These are phyloP conservation scores for Gloeophyllum trabeum DNA, from an alignment of 768 basidiomycete genomes.

Conservation along the genomic window DNA sequence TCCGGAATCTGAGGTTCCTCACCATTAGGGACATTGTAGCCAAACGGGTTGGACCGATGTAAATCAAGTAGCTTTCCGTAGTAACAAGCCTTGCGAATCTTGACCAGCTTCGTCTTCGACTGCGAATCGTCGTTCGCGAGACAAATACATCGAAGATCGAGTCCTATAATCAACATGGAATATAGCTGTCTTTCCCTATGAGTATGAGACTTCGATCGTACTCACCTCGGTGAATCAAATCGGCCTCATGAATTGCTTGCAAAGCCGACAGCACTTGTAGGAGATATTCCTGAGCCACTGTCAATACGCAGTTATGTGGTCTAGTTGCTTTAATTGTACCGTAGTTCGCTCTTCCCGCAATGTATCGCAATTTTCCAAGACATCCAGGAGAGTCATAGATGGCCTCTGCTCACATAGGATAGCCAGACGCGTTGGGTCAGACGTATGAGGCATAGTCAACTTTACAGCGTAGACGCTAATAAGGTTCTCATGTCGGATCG, in stretches of 20 bases:
- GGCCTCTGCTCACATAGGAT: slow-evolving; percentile 69
- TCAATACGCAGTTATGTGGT: too few relatives aligned
- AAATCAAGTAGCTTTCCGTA: slow-evolving; percentile 66
- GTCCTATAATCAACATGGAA: slow-evolving; percentile 25
- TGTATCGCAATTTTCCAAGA: slow-evolving; percentile 67
- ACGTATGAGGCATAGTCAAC: slow-evolving; percentile 37
- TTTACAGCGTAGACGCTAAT: slow-evolving; percentile 58
- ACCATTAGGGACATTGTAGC: slow-evolving; percentile 16
- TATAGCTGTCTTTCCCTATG: background rate
- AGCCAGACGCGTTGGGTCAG: slow-evolving; percentile 39
- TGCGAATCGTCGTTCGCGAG: slow-evolving; percentile 40
- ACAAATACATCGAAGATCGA: slow-evolving; percentile 49
- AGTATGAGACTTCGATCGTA: too few relatives aligned
- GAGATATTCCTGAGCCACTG: slow-evolving; percentile 52
- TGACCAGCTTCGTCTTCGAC: slow-evolving; percentile 52
- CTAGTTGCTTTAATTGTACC: too few relatives aligned
- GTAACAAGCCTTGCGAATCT: slow-evolving; percentile 65
- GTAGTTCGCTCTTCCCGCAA: slow-evolving; percentile 62
- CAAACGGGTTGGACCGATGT: slow-evolving; percentile 78
- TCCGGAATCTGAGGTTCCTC: slow-evolving; percentile 23
- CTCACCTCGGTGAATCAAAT: slow-evolving; percentile 63
- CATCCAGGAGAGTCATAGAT: slow-evolving; percentile 52
- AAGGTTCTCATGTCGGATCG: slow-evolving; percentile 56
- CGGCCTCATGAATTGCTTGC: slow-evolving; percentile 51
- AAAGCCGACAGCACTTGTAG: slow-evolving; percentile 62